A percentile compares a stretch with the other conserved stretches of the same genome.
Evolutionary conservation across 331 rosid genomes (phyloP).

Genomic region (Pyrus hybrid): DNA sequence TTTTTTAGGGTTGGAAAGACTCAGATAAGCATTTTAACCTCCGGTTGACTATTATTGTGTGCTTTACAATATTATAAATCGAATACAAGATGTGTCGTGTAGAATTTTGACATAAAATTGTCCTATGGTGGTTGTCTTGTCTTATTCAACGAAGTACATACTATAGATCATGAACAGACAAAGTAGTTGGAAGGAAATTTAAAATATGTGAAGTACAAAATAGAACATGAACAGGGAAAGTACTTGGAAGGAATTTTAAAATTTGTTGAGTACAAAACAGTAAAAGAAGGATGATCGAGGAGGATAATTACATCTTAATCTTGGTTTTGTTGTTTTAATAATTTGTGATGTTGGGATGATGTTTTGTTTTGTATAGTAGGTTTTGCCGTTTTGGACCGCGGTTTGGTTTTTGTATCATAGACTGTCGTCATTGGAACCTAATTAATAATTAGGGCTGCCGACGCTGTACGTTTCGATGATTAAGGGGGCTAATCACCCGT

Average conservation of each 20-base stretch:
- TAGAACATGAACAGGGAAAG: neutral
- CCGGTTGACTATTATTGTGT: accelerated
- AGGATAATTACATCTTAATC: neutral
- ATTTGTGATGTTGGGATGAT: neutral
- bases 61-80: accelerated
- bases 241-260: neutral
- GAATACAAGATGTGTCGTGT: accelerated
- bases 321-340: neutral
- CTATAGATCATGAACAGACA: too few relatives aligned
- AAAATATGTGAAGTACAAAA: neutral
- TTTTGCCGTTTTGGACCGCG: neutral
- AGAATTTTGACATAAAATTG: too few relatives aligned
- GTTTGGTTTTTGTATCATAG: neutral
- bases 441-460: conserved; percentile 31
- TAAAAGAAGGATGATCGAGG: too few relatives aligned
- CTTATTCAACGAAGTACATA: too few relatives aligned
- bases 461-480: conserved; percentile 34
- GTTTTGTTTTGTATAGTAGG: neutral
- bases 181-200: too few relatives aligned
- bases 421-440: conserved; percentile 4
- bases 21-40: too few relatives aligned
- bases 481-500: neutral
- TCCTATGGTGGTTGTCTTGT: too few relatives aligned
- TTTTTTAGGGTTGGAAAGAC: too few relatives aligned
- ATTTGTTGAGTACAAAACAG: neutral